Base-by-base conservation (phyloP, 352 stramenopile genomes). In the Phytopythium montanum region DNA sequence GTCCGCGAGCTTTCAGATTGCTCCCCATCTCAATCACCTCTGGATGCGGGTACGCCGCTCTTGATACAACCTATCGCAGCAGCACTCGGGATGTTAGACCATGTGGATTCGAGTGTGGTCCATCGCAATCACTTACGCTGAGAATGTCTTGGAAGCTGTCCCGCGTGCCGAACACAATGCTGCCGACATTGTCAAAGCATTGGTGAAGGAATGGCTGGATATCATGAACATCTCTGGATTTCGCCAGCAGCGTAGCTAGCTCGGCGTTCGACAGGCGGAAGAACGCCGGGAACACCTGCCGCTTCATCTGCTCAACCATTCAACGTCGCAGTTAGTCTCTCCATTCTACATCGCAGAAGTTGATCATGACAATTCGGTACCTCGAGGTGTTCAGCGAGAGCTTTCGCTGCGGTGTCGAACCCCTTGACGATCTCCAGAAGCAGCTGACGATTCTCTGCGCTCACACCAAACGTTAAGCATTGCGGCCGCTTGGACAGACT, bases 1-100 rank as follows among this genome's bases (percentile, higher is more conserved):
- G 77, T 0, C 83, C 83, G 26, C 83, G 68, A 10, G 81, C 83
- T 59, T 92, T 92, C 2, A 92, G 48, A 44, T 90, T 90, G 45
- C 77, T 90, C 0, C 83, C 83, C 75, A 92, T 86, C 0, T 58
- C 28, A 14, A 92, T 83, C 1, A 64, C 66, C 54, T 92, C 83
- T 0, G 50, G 48, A 21, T 67, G 55, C 5, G 72, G 73, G 29
- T 77, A 73, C 0, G 7, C 18, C 9, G 65, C 64, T 10, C 73
- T 75, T 0, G 80, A 89, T 9, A 64, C 67, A 25, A 79, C 46
- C 69, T 72, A 42, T 38, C 58, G 56, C 8, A 54, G n/a, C 9
- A 59, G 14, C 23, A 34, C 12, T n/a, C 26, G 10, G 26, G 3
- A 16, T 38, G 16, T 13, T 7, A 38, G 14, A 16, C 25, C 5